These are phyloP conservation scores for Tricholoma terreum DNA, from an alignment of 768 basidiomycete genomes.

Conservation along the genomic window DNA sequence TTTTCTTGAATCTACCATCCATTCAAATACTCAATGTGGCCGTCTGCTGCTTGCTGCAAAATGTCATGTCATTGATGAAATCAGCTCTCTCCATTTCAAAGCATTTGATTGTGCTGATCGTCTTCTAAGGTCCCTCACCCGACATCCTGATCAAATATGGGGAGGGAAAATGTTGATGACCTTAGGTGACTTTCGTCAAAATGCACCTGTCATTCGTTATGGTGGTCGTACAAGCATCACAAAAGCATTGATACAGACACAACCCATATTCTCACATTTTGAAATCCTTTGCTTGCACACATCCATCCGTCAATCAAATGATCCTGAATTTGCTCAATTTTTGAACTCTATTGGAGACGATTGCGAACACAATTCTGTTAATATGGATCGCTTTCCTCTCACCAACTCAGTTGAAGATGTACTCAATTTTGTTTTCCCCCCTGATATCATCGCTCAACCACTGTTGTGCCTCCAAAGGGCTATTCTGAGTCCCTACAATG, in stretches of 20 bases:
- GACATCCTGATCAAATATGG: not conserved
- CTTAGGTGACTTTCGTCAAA: not conserved
- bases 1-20: not conserved
- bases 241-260: not conserved
- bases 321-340: not conserved
- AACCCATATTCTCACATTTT: not conserved
- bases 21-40: not conserved
- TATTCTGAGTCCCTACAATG: not conserved
- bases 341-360: not conserved
- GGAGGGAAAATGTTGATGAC: not conserved
- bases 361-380: not conserved
- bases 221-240: not conserved
- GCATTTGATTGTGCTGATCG: too few species aligned
- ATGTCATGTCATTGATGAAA: not conserved
- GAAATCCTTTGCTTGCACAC: not conserved
- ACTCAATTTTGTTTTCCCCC: not conserved
- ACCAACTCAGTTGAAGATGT: not conserved
- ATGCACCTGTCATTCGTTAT: not conserved
- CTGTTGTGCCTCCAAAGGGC: not conserved
- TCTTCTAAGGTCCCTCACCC: not conserved
- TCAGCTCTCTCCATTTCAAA: not conserved
- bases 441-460: not conserved
- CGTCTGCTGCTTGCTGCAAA: not conserved
- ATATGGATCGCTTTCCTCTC: not conserved
- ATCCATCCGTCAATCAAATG: not conserved